phyloP scores from a whole-genome alignment of 1,284 basidiomycete species.

The Leccinum pachyderme region DNA sequence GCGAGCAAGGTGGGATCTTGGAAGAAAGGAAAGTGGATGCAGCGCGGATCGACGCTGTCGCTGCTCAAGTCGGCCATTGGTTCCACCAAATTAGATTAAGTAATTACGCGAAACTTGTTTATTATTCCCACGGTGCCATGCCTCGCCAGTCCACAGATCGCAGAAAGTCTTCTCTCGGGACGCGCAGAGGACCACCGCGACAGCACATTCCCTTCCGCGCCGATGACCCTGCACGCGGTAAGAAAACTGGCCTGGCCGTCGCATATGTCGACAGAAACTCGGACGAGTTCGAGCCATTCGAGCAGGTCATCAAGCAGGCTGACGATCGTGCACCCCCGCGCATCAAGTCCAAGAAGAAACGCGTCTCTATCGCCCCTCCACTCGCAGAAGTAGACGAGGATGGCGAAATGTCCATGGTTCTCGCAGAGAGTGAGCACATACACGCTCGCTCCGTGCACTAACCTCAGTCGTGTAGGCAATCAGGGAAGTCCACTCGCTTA shows the following conservation, averaged over 20 bases:
- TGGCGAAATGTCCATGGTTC: conserved; percentile 71
- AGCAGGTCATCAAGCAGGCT: conserved; percentile 68
- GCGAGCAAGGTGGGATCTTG: conserved; percentile 5
- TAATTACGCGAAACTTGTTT: conserved; percentile 32
- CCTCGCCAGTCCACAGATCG: conserved; percentile 27
- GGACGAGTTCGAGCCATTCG: conserved; percentile 84
- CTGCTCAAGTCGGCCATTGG: conserved; percentile 24
- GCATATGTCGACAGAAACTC: conserved; percentile 67
- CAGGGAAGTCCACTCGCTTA: conserved; percentile 52
- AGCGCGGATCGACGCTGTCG: conserved; percentile 8
- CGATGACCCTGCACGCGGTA: conserved; percentile 70
- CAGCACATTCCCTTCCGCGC: conserved; percentile 73
- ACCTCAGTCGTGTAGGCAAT: conserved; percentile 19
- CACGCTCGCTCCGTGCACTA: not conserved
- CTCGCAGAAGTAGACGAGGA: conserved; percentile 50
- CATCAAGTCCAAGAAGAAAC: conserved; percentile 46
- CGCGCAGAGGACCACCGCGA: conserved; percentile 41
- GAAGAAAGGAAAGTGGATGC: not conserved
- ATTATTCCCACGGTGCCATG: conserved; percentile 28
- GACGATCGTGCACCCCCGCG: conserved; percentile 63
- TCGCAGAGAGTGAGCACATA: conserved; percentile 52
- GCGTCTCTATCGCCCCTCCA: conserved; percentile 38
- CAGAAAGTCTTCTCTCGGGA: conserved; percentile 35
- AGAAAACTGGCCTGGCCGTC: conserved; percentile 71
- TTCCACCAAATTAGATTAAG: too few species aligned